Conservation (phyloP, 1,139 yeast species). For the Schwanniomyces etchellsii region DNA sequence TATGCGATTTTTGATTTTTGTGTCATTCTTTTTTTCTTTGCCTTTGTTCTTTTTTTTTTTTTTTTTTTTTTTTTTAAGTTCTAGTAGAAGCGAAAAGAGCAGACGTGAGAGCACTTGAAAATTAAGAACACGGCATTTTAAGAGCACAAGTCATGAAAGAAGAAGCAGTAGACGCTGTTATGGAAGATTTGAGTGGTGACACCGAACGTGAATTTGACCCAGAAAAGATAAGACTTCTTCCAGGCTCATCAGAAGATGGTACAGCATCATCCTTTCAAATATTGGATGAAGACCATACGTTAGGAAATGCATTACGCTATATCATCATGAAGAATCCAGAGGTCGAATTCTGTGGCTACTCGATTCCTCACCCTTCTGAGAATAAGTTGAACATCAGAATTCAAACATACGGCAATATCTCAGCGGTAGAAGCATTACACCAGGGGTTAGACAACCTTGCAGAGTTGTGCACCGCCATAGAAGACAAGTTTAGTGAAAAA, state of each 20-base stretch:
- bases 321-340: slow-evolving; percentile 96
- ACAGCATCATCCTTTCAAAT: slow-evolving; percentile 94
- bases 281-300: slow-evolving; percentile 87
- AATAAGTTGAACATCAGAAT: slow-evolving; percentile 83
- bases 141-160: slow-evolving; percentile 13
- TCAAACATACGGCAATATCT: slow-evolving; percentile 84
- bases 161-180: slow-evolving; percentile 19
- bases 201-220: slow-evolving; percentile 39
- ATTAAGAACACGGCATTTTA: no score
- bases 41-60: background rate
- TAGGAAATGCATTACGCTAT: slow-evolving; percentile 90
- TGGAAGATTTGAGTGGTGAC: slow-evolving; percentile 12
- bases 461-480: slow-evolving; percentile 79
- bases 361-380: slow-evolving; percentile 99
- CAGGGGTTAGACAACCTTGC: slow-evolving; percentile 85
- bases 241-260: slow-evolving; percentile 94
- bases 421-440: slow-evolving; percentile 91
- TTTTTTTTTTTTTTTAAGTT: background rate
- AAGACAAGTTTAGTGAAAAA: slow-evolving; percentile 65
- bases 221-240: slow-evolving; percentile 56
- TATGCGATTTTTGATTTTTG: slow-evolving; percentile 1
- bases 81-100: slow-evolving; percentile 1
- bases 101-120: no score
- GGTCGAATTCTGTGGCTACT: slow-evolving; percentile 96
- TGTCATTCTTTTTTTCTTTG: slow-evolving; percentile 1